These are phyloP conservation scores for Colletotrichum shisoi DNA, from an alignment of 2,329 filamentous ascomycete genomes.

Conservation along the genomic window DNA sequence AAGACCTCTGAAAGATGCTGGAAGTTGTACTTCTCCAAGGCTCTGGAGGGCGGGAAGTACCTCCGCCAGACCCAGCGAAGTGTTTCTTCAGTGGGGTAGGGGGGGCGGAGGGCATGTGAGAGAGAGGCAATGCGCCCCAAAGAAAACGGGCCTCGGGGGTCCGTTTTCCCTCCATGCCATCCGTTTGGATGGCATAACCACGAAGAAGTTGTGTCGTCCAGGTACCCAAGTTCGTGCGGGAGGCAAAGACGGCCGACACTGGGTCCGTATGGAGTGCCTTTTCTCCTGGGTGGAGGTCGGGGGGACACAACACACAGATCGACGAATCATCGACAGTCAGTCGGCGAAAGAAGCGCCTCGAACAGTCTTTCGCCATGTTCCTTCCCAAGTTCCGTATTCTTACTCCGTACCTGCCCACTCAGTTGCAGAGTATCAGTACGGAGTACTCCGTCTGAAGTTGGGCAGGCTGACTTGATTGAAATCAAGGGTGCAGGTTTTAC, in stretches of 20 bases:
- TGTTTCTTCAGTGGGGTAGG: conserved; percentile 16
- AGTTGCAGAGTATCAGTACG: no score
- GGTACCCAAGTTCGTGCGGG: neutral
- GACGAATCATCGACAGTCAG: conserved; percentile 29
- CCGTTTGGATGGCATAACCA: neutral
- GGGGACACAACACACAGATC: conserved; percentile 1
- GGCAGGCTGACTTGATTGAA: no score
- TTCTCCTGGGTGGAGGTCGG: conserved; percentile 10
- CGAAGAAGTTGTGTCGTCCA: neutral
- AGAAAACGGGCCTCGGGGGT: conserved; percentile 1
- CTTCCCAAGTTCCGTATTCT: neutral
- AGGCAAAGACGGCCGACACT: conserved; percentile 4
- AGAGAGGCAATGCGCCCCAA: neutral
- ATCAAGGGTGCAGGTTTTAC: no score
- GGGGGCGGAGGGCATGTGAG: no score
- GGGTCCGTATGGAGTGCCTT: conserved; percentile 17
- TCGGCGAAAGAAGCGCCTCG: neutral
- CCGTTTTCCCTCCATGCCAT: conserved; percentile 10
- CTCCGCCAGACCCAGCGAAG: conserved; percentile 2
- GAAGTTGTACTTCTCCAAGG: conserved; percentile 27
- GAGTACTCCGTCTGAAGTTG: no score
- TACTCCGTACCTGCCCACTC: no score
- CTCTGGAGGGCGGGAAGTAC: neutral
- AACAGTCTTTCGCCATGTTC: neutral
- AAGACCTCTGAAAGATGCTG: conserved; percentile 25